Evolutionary conservation across 345 rosid genomes (phyloP), one percentile per base, ranked within the genome.

Genomic region (Eutrema heterophyllum): DNA sequence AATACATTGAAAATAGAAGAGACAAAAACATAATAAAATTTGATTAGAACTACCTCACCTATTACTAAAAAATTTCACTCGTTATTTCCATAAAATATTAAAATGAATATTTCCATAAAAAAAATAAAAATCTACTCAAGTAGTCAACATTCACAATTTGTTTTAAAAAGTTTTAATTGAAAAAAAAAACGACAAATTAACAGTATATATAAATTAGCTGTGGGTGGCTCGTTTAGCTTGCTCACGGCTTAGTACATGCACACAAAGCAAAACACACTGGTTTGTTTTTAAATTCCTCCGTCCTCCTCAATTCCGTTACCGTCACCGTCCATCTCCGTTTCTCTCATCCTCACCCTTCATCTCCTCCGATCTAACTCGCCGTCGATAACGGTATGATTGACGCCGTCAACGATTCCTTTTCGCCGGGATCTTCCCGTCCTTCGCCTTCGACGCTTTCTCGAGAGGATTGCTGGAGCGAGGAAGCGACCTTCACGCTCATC

Each of bases 381-480:
- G 68, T 43, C 57, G 58, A 24, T 43, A n/a, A 71, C 61, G 63
- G 10, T 65, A 48, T 50, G 64, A 79, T 69, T 79, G 64, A 75
- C 76, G 70, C 80, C 76, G 79, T 76, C 67, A 60, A 73, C 61
- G 75, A 84, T 49, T 72, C 86, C 35, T 30, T 78, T 60, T 71
- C 85, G 5, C 80, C 74, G 74, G 71, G 54, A 54, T 67, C 83
- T 39, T 70, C 84, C 5, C 89, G 94, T 46, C 68, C 86, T 60
- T 52, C 89, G 6, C 91, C 99, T 3, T 33, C 81, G 56, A 58
- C 41, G 51, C 81, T 73, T 11, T 85, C 88, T 53, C 89, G 99
- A 2, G 99, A 96, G 39, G 99, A 96, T 65, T 96, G 96, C 84
- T 96, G 99, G 99, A 90, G 94, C 79, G 98, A 92, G 78, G 99